phyloP scores from a whole-genome alignment of 768 basidiomycete species.

The Kwoniella sp. region DNA sequence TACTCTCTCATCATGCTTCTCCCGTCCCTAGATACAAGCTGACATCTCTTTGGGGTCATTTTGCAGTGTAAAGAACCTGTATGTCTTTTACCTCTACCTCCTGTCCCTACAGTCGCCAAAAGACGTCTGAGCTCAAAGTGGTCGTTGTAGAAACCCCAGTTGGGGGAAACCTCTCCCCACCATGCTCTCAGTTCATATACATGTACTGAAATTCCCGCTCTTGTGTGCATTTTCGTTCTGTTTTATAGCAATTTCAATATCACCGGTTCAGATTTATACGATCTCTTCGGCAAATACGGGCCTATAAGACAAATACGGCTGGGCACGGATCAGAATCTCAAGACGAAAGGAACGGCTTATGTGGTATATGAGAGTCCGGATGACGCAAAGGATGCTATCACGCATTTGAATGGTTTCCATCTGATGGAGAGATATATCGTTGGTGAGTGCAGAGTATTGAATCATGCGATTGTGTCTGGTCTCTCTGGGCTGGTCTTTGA shows the following conservation, averaged over 20 bases:
- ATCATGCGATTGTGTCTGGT: no score
- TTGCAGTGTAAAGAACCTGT: conserved; percentile 54
- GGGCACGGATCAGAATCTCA: conserved; percentile 74
- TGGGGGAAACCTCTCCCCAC: no score
- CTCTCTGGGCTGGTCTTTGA: not conserved
- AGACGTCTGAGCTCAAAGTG: no score
- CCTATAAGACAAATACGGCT: conserved; percentile 93
- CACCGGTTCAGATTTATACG: conserved; percentile 85
- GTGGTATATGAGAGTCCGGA: conserved; percentile 62
- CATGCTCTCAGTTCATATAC: no score
- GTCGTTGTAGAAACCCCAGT: no score
- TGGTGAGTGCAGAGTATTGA: no score
- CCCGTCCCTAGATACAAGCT: no score
- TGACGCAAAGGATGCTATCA: conserved; percentile 93
- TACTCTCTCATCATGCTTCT: no score
- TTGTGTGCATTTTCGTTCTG: not conserved
- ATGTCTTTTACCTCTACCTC: not conserved
- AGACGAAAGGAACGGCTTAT: conserved; percentile 94
- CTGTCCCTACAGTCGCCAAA: not conserved
- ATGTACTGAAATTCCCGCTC: not conserved
- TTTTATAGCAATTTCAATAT: conserved; percentile 52
- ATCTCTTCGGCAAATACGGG: conserved; percentile 96
- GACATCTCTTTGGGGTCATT: not conserved
- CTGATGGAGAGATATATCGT: conserved; percentile 97
- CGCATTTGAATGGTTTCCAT: conserved; percentile 97